Percentiles rank a stretch among this genome's conserved stretches.
phyloP scores from a whole-genome alignment of 768 basidiomycete species.

The Hericium coralloides region DNA sequence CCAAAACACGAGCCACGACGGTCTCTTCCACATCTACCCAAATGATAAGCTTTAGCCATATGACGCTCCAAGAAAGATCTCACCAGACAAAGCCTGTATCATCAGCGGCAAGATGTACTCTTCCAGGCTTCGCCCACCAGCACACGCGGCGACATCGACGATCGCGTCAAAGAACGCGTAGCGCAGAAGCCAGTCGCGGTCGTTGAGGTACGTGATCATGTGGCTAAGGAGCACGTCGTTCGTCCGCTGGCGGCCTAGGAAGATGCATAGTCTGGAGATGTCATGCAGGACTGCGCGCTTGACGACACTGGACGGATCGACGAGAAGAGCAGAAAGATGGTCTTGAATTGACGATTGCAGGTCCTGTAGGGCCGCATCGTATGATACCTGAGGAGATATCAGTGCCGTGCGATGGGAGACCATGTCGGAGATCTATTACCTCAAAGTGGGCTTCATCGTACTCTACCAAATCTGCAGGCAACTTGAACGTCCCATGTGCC shows the following conservation, averaged over 20 bases:
- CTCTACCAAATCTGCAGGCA: slow-evolving; percentile 55
- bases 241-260: slow-evolving; percentile 86
- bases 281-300: slow-evolving; percentile 85
- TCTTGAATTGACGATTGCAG: slow-evolving; percentile 81
- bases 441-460: slow-evolving; percentile 77
- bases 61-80: not conserved
- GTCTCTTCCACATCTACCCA: slow-evolving; percentile 84
- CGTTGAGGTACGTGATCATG: slow-evolving; percentile 79
- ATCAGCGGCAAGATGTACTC: slow-evolving; percentile 96
- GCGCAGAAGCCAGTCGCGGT: slow-evolving; percentile 87
- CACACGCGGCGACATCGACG: slow-evolving; percentile 91
- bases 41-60: slow-evolving; percentile 1
- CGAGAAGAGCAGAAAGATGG: slow-evolving; percentile 75
- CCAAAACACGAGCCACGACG: slow-evolving; percentile 86
- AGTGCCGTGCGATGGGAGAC: not conserved
- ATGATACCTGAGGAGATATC: slow-evolving; percentile 57
- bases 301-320: slow-evolving; percentile 84
- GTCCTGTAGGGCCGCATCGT: slow-evolving; percentile 81
- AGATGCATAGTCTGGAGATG: slow-evolving; percentile 85
- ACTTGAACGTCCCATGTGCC: slow-evolving; percentile 66
- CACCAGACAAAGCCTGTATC: slow-evolving; percentile 91
- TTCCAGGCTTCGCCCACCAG: slow-evolving; percentile 84
- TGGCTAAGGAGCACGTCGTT: slow-evolving; percentile 91
- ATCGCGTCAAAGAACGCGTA: slow-evolving; percentile 93
- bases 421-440: slow-evolving; percentile 22